These are phyloP conservation scores for Taphrina pruni DNA, from an alignment of 1,139 yeast species.

Conservation along the genomic window DNA sequence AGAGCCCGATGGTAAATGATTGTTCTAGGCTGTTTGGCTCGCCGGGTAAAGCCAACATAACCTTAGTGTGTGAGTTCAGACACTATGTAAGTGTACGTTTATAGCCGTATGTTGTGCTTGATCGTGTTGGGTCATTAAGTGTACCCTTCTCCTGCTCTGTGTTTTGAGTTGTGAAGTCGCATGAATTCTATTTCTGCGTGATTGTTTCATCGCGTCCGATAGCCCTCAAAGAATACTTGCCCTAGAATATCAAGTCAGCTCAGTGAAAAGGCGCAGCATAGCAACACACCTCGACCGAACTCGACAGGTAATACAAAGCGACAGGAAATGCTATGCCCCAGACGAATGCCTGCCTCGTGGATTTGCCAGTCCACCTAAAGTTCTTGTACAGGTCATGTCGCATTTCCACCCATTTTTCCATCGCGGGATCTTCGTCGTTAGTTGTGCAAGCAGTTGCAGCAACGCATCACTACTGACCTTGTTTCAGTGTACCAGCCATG, in stretches of 20 bases:
- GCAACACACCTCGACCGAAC: slow-evolving; percentile 26
- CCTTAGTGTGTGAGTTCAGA: too few species aligned
- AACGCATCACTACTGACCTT: slow-evolving; percentile 2
- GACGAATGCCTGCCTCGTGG: slow-evolving; percentile 34
- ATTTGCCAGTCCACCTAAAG: slow-evolving; percentile 39
- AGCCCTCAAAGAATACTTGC: slow-evolving; percentile 30
- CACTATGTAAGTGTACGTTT: too few species aligned
- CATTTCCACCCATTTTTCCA: slow-evolving; percentile 40
- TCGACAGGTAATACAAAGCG: slow-evolving; percentile 23
- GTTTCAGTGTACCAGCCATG: slow-evolving; percentile 21
- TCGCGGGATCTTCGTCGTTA: slow-evolving; percentile 28
- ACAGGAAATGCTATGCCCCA: slow-evolving; percentile 36
- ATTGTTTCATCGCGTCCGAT: slow-evolving; percentile 29
- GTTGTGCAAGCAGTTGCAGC: background rate
- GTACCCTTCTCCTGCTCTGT: background rate
- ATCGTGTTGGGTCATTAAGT: background rate
- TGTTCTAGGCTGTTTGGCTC: background rate
- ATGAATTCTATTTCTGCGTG: slow-evolving; percentile 12
- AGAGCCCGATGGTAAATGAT: background rate
- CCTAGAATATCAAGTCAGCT: background rate
- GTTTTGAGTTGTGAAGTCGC: background rate
- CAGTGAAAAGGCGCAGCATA: background rate
- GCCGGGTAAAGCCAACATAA: too few species aligned
- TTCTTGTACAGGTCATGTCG: slow-evolving; percentile 34
- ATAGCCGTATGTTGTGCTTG: too few species aligned